Evolutionary conservation across 2,329 filamentous ascomycete species (phyloP).

Genomic region (Arachnopeziza araneosa): DNA sequence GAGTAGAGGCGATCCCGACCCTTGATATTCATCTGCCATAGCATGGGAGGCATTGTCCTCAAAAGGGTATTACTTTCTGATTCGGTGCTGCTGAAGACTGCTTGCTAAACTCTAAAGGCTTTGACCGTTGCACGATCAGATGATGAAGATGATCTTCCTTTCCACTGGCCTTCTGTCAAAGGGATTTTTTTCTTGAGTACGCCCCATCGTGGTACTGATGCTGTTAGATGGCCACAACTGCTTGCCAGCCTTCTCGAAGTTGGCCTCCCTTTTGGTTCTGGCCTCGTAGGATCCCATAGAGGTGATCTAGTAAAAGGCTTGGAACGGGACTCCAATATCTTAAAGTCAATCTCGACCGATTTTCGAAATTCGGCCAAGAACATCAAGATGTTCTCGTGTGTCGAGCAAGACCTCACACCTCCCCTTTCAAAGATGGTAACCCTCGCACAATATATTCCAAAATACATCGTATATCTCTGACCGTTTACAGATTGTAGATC

Average conservation of each 20-base stretch:
- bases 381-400: conserved; percentile 16
- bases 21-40: conserved; percentile 21
- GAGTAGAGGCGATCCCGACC: not conserved
- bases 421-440: not conserved
- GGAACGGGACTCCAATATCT: conserved; percentile 2
- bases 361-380: not conserved
- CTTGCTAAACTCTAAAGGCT: not conserved
- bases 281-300: not conserved
- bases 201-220: conserved; percentile 33
- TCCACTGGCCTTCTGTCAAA: conserved; percentile 21
- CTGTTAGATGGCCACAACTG: conserved; percentile 1
- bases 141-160: not conserved
- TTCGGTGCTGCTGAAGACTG: not conserved
- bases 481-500: conserved; percentile 9
- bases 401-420: conserved; percentile 8
- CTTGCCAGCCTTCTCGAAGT: conserved; percentile 2
- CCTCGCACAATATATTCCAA: not conserved
- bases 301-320: conserved; percentile 12
- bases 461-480: not conserved
- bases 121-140: not conserved
- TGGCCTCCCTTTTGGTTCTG: not conserved
- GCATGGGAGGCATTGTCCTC: conserved; percentile 21
- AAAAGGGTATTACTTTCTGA: conserved; percentile 9
- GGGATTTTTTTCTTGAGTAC: conserved; percentile 36
- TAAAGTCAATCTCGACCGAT: not conserved